Evolutionary conservation across 2,329 filamentous ascomycete genomes (phyloP).

Genomic region (Decorospora gaudefroyi): DNA sequence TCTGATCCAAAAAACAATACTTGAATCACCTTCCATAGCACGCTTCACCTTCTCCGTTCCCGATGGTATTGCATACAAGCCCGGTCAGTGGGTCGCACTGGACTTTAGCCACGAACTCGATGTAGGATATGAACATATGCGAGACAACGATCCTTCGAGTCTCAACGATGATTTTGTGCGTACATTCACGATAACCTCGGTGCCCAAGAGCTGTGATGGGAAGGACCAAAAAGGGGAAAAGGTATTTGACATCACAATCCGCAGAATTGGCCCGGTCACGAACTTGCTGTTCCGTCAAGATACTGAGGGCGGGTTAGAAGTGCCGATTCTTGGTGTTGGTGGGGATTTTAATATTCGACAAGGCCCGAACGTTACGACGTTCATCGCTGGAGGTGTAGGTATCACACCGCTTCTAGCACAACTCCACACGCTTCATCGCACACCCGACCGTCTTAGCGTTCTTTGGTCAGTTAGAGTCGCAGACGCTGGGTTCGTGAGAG

Average conservation of each 20-base stretch:
- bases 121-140: constrained; percentile 80
- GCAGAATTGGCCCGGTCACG: constrained; percentile 72
- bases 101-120: constrained; percentile 72
- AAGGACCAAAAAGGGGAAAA: constrained; percentile 30
- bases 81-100: constrained; percentile 79
- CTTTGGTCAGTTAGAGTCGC: constrained; percentile 69
- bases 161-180: constrained; percentile 84
- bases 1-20: constrained; percentile 60
- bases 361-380: constrained; percentile 54
- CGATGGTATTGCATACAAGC: constrained; percentile 57
- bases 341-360: constrained; percentile 62
- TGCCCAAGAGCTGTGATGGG: constrained; percentile 42
- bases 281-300: constrained; percentile 65
- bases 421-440: constrained; percentile 46
- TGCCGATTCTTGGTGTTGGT: constrained; percentile 74
- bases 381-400: constrained; percentile 78
- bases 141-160: constrained; percentile 75
- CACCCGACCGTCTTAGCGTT: constrained; percentile 54
- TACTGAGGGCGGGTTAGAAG: constrained; percentile 58
- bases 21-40: constrained; percentile 70
- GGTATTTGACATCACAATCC: constrained; percentile 72
- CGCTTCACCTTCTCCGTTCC: constrained; percentile 64
- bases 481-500: constrained; percentile 66
- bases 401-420: constrained; percentile 81
- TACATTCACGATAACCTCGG: constrained; percentile 79